These are phyloP conservation scores for Trametes gibbosa DNA, from an alignment of 768 basidiomycete species.

Conservation along the genomic window DNA sequence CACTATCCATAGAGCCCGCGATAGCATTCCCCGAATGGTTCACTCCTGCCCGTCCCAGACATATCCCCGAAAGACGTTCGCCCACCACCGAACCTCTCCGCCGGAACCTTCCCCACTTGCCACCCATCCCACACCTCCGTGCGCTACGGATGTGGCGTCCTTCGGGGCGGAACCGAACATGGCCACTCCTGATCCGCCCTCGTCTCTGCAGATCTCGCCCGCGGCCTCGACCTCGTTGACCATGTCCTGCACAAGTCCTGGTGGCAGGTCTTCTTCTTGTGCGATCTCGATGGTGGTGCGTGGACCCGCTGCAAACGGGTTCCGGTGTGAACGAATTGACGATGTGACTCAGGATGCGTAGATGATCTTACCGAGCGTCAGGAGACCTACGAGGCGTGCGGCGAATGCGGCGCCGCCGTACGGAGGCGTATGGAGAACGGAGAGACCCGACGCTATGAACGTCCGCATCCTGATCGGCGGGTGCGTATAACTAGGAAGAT, in stretches of 20 bases:
- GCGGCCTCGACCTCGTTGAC: conserved; percentile 68
- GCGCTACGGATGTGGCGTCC: too few species aligned
- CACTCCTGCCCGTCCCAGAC: conserved; percentile 66
- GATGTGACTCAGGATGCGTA: too few species aligned
- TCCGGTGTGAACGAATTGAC: too few species aligned
- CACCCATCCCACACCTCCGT: conserved; percentile 5
- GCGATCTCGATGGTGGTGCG: conserved; percentile 71
- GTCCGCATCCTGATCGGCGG: conserved; percentile 67
- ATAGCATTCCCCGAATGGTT: too few species aligned
- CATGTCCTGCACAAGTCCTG: conserved; percentile 78
- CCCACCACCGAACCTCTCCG: conserved; percentile 73
- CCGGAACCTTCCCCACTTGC: conserved; percentile 20
- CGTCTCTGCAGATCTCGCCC: conserved; percentile 76
- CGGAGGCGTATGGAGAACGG: conserved; percentile 79
- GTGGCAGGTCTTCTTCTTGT: conserved; percentile 62
- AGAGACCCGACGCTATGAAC: conserved; percentile 67
- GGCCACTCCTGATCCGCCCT: conserved; percentile 39
- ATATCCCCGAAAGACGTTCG: conserved; percentile 64
- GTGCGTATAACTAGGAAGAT: conserved; percentile 58
- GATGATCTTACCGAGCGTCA: conserved; percentile 45
- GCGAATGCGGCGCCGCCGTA: conserved; percentile 71
- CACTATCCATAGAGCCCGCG: too few species aligned
- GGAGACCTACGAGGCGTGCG: conserved; percentile 54
- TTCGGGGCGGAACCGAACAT: conserved; percentile 1
- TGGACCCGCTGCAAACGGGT: conserved; percentile 16